These are phyloP conservation scores for Cenchrus americanus DNA, from an alignment of 176 grass and related monocot genomes.

Conservation along the genomic window DNA sequence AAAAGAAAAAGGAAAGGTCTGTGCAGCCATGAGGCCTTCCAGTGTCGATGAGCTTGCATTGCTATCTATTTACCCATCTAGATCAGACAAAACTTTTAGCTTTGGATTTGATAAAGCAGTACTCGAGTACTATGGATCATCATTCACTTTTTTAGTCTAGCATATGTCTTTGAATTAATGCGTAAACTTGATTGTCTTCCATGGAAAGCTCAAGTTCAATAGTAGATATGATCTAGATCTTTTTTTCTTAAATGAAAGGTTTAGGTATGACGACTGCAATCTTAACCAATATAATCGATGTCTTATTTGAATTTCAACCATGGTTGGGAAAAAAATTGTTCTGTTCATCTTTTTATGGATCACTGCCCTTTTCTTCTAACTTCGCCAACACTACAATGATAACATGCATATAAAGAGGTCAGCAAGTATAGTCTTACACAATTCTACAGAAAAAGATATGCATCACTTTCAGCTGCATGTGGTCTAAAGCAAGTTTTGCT, in stretches of 20 bases:
- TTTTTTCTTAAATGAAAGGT: constrained; percentile 32
- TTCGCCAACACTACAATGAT: constrained; percentile 36
- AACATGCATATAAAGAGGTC: constrained; percentile 35
- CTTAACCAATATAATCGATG: constrained; percentile 1
- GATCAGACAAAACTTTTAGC: constrained; percentile 59
- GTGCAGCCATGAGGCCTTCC: constrained; percentile 57
- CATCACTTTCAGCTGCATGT: constrained; percentile 57
- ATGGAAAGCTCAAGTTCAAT: constrained; percentile 19
- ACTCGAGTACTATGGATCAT: constrained; percentile 33
- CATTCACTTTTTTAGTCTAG: constrained; percentile 32
- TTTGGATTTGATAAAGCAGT: constrained; percentile 51
- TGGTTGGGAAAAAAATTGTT: background rate
- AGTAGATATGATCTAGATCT: constrained; percentile 18
- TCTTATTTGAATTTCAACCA: constrained; percentile 20
- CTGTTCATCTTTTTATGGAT: background rate
- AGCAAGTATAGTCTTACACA: constrained; percentile 26
- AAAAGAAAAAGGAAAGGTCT: constrained; percentile 56
- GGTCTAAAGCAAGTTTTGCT: constrained; percentile 53
- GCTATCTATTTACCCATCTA: constrained; percentile 51
- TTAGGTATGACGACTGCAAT: constrained; percentile 7
- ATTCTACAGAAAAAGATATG: constrained; percentile 47
- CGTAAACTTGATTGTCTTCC: constrained; percentile 37
- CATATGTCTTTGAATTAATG: constrained; percentile 5
- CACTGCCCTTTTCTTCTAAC: constrained; percentile 6
- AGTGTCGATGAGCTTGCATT: constrained; percentile 68